Base-by-base conservation (phyloP, 108 stramenopile genomes). In the Skeletonema potamos region DNA sequence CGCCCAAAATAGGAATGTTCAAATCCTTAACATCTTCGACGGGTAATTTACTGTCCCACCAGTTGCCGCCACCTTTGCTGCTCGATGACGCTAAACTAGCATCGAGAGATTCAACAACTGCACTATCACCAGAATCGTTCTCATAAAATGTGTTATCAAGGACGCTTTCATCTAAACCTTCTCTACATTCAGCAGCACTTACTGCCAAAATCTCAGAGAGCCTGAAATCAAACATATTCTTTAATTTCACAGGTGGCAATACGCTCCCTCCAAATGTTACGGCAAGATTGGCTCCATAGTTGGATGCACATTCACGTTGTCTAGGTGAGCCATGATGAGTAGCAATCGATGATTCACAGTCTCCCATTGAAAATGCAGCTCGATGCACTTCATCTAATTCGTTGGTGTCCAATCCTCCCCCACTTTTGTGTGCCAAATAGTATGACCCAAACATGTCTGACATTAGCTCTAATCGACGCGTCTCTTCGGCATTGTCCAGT, bases 281-380 rank as follows among this genome's bases (percentile, higher is more conserved):
- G 8, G 72, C 77, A 43, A 73, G 56, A 24, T 60, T 68, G 1
- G 78, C 60, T 12, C 78, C 78, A 33, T 62, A 74, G 55, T 68
- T 64, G 8, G 64, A 66, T n/a, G 78, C 78, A 62, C 78, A 79
- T 33, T 79, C 78, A 28, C 78, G 43, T 24, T 79, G 78, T 24
- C 61, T 10, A 3, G 78, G 78, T 13, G 73, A 68, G 9, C 73
- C 78, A 43, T 79, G 78, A 63, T 79, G 78, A 27, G 72, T 55
- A 17, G 27, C 76, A 27, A 34, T 27, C 4, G 55, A 32, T 32
- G 13, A 26, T 41, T 78, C 33, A 33, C 77, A 78, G 39, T 78
- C 77, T 26, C 77, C 77, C 46, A 78, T 30, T 5, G 72, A 73
- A 48, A 58, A 78, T 11, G 77, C 77, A 24, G 68, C 33, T 6